Evolutionary conservation across 1,284 basidiomycete genomes (phyloP).

Genomic region (Veloboletus limbatus): DNA sequence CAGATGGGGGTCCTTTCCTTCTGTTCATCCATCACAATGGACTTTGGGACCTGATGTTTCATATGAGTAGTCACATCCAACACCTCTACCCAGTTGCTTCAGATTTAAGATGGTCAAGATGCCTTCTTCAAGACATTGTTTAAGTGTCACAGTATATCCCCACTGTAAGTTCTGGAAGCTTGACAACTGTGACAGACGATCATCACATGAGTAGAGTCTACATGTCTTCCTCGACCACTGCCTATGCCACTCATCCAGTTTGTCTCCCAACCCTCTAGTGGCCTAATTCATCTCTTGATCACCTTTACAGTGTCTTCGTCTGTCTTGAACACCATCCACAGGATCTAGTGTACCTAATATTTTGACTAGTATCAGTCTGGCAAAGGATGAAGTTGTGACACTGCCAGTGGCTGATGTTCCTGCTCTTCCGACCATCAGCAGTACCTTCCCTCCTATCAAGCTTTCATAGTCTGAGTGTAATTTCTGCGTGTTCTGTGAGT

Average conservation of each 20-base stretch:
- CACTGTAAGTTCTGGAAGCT: constrained; percentile 29
- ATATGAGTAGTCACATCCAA: constrained; percentile 68
- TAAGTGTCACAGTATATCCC: constrained; percentile 48
- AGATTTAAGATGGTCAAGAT: constrained; percentile 56
- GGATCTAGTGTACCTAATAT: constrained; percentile 38
- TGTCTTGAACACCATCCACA: constrained; percentile 41
- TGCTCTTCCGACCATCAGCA: constrained; percentile 39
- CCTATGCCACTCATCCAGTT: constrained; percentile 7
- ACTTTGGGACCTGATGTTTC: constrained; percentile 58
- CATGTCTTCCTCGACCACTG: constrained; percentile 5
- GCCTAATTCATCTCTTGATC: constrained; percentile 14
- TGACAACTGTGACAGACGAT: constrained; percentile 40
- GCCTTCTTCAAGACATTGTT: constrained; percentile 60
- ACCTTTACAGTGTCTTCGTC: constrained; percentile 35
- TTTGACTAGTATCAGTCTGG: constrained; percentile 34
- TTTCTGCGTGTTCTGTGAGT: constrained; percentile 29
- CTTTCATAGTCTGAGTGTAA: constrained; percentile 22
- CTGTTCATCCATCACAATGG: constrained; percentile 50
- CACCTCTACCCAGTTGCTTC: constrained; percentile 60
- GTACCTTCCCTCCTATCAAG: constrained; percentile 55
- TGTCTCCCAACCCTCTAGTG: neutral
- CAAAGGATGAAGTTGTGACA: constrained; percentile 35
- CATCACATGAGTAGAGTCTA: constrained; percentile 24
- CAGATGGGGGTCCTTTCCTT: constrained; percentile 38
- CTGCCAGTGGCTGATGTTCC: constrained; percentile 29